Conservation (phyloP, 2,329 filamentous ascomycete species). For the Penicillium sp. region DNA sequence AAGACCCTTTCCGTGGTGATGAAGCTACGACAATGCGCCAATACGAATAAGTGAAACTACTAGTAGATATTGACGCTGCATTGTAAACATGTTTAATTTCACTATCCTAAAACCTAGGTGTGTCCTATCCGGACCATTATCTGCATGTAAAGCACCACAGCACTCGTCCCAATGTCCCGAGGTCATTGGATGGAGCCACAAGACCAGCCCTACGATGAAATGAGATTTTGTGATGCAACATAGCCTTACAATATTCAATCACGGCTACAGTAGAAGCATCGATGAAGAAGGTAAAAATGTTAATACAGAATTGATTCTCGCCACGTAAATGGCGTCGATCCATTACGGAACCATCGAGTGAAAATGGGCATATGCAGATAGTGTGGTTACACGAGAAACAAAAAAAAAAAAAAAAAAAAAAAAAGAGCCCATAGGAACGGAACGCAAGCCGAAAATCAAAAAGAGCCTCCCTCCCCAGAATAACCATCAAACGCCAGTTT, state of each 20-base stretch:
- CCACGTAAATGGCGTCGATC: background rate
- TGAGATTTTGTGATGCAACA: too few relatives aligned
- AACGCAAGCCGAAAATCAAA: slow-evolving; percentile 5
- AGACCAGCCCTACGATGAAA: background rate
- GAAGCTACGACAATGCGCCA: background rate
- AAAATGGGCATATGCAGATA: background rate
- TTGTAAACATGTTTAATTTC: background rate
- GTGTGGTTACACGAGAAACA: background rate
- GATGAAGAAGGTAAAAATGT: background rate
- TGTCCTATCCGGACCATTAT: background rate
- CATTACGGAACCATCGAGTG: background rate
- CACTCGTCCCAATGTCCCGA: background rate
- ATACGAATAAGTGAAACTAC: background rate
- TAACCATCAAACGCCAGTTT: slow-evolving; percentile 7
- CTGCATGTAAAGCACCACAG: background rate
- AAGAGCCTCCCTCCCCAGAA: background rate
- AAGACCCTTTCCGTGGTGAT: background rate
- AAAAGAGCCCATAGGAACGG: background rate
- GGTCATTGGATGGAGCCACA: background rate
- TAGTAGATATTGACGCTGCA: background rate
- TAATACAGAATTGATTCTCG: background rate
- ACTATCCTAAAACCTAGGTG: background rate
- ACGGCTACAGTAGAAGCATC: too few relatives aligned
- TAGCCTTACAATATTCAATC: too few relatives aligned
- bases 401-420: slow-evolving; percentile 7